Percentiles rank a stretch among this genome's conserved stretches.
phyloP scores from a whole-genome alignment of 192 early-diverging fungal species.

The Piromyces sp. region DNA sequence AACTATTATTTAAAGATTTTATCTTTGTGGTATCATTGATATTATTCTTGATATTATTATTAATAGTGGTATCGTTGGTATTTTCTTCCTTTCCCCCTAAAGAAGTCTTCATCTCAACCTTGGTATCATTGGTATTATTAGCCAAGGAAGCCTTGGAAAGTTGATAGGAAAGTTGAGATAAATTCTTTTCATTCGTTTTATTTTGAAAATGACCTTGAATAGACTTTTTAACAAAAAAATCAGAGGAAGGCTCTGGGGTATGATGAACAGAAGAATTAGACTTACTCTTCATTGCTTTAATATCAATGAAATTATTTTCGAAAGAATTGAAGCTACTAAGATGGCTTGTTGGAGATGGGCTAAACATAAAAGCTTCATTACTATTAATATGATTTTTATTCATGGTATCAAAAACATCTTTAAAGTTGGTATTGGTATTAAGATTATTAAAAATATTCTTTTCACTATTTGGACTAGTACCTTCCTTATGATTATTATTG shows the following conservation, averaged over 20 bases:
- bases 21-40: too few relatives aligned
- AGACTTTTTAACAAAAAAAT: background rate
- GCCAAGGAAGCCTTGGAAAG: background rate
- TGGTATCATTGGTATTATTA: background rate
- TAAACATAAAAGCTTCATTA: background rate
- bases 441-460: background rate
- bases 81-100: background rate
- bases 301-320: background rate
- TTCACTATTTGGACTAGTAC: too few relatives aligned
- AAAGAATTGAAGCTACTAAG: background rate
- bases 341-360: too few relatives aligned
- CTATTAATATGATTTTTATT: background rate
- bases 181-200: background rate
- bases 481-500: background rate
- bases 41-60: too few relatives aligned
- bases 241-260: background rate
- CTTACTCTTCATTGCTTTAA: background rate
- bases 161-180: background rate
- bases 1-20: background rate
- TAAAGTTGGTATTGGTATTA: background rate
- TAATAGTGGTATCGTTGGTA: too few relatives aligned
- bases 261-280: background rate
- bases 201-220: background rate
- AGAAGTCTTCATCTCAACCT: too few relatives aligned
- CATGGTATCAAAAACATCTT: background rate